Percentiles rank a stretch among this genome's conserved stretches.
These are phyloP conservation scores for Mycosarcoma mackinlayi DNA, from an alignment of 1,284 basidiomycete genomes.

Conservation along the genomic window DNA sequence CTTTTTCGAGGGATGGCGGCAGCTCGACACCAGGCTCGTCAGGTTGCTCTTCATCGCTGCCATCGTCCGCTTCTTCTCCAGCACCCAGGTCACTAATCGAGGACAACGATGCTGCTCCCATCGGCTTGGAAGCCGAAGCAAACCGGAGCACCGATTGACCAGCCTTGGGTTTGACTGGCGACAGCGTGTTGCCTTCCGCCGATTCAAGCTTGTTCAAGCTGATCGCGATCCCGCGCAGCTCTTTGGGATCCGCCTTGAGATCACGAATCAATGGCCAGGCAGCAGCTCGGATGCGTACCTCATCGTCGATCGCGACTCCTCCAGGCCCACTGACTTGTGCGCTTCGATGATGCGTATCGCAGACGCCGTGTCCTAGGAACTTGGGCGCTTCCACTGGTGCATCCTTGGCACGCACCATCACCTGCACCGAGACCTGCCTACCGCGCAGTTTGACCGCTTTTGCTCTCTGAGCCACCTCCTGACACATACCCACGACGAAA, in stretches of 20 bases:
- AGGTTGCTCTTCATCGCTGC: constrained; percentile 21
- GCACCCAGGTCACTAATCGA: neutral
- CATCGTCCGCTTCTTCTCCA: constrained; percentile 14
- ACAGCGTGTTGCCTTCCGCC: constrained; percentile 42
- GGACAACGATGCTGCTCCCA: neutral
- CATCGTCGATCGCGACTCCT: constrained; percentile 77
- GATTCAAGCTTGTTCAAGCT: constrained; percentile 85
- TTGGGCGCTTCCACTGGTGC: constrained; percentile 94
- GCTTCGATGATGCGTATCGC: constrained; percentile 84
- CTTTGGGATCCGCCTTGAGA: constrained; percentile 81
- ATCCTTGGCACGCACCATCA: constrained; percentile 86
- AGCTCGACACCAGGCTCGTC: constrained; percentile 29
- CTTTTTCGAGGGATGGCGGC: constrained; percentile 30
- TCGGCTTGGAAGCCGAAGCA: constrained; percentile 1
- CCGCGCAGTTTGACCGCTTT: constrained; percentile 80
- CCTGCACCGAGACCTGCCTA: constrained; percentile 77
- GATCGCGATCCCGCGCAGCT: constrained; percentile 91
- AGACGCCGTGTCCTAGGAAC: constrained; percentile 93
- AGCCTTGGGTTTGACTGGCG: constrained; percentile 21
- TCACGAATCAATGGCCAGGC: constrained; percentile 80
- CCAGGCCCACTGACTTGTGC: constrained; percentile 71
- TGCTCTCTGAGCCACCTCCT: constrained; percentile 51
- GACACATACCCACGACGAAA: constrained; percentile 59
- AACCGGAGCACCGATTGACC: constrained; percentile 44
- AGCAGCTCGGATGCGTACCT: constrained; percentile 78